Evolutionary conservation across 2,329 filamentous ascomycete genomes (phyloP), one percentile per base, ranked within the genome.

Genomic region (Trichoderma simmonsii): DNA sequence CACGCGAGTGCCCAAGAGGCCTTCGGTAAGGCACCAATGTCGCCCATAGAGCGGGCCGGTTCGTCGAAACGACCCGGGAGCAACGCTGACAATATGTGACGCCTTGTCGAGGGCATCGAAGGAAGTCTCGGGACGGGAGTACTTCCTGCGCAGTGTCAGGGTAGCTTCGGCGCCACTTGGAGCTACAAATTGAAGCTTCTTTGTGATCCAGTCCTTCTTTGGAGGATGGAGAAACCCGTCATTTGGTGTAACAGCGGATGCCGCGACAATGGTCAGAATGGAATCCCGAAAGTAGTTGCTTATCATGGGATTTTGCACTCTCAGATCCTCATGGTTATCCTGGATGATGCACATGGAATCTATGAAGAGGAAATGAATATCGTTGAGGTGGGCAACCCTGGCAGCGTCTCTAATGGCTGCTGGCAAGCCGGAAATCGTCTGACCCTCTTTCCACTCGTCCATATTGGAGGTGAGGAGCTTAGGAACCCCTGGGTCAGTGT

Each of bases 311-410:
- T 9, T 7, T 8, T 72, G 48, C n/a, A n/a, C 6, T 4, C 21
- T 2, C 15, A n/a, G 11, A 39, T 72, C 71, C 6, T 21, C 6
- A 6, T 21, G 18, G 30, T 18, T 36, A 30, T 72, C 60, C 18
- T 72, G 71, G 7, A 70, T 18, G 28, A 72, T 60, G 36, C 71
- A 72, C 14, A 72, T 39, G 14, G 60, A 59, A 9, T 71, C 71
- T 18, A 72, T 34, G 51, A 61, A 72, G 66, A 72, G 60, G 8
- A 36, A 66, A 3, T 51, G 7, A 24, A 72, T 32, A 9, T 39
- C 18, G n/a, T 71, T 63, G 12, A 15, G 12, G 15, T 39, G 15
- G 6, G 59, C 63, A 4, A 71, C 51, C 18, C 15, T 28, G 12
- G n/a, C 26, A 28, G 67, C 67, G 36, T 72, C 61, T 9, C n/a